Percentiles rank a stretch among this genome's conserved stretches.
These are phyloP conservation scores for Cephalotrichum gorgonifer DNA, from an alignment of 2,329 filamentous ascomycete genomes.

Conservation along the genomic window DNA sequence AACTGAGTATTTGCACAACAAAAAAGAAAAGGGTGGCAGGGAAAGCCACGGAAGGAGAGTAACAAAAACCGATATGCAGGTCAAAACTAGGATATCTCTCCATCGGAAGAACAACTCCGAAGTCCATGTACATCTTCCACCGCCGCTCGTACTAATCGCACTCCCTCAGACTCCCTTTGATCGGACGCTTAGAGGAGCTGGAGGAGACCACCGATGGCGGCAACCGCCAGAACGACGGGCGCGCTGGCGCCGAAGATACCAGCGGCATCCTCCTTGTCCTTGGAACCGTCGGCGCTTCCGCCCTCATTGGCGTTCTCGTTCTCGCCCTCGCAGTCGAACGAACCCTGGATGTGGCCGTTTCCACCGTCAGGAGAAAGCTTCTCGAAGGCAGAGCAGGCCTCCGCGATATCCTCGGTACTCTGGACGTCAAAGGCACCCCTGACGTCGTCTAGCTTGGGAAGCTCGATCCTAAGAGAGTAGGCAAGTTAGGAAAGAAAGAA, in stretches of 20 bases:
- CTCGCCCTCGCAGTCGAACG: slow-evolving; percentile 35
- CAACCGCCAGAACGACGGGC: slow-evolving; percentile 33
- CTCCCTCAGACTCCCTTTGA: background rate
- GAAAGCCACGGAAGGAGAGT: background rate
- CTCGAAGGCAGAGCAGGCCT: slow-evolving; percentile 45
- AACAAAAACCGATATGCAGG: slow-evolving; percentile 5
- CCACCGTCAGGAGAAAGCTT: slow-evolving; percentile 31
- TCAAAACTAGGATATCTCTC: background rate
- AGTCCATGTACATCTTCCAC: background rate
- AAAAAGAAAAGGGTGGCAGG: background rate
- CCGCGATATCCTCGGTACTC: slow-evolving; percentile 50
- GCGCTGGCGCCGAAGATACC: slow-evolving; percentile 35
- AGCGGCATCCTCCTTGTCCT: slow-evolving; percentile 29
- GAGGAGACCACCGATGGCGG: slow-evolving; percentile 33
- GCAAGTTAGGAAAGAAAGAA: slow-evolving; percentile 4
- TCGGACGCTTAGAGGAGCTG: slow-evolving; percentile 37
- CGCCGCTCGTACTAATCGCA: background rate
- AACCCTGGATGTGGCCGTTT: slow-evolving; percentile 33
- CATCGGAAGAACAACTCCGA: background rate
- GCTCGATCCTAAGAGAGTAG: slow-evolving; percentile 44
- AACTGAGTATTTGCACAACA: background rate
- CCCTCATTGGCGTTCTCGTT: slow-evolving; percentile 41
- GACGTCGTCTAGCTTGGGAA: slow-evolving; percentile 58
- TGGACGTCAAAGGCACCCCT: slow-evolving; percentile 62
- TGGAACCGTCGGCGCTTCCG: slow-evolving; percentile 17